phyloP scores from a whole-genome alignment of 345 rosid genomes.

The Abelmoschus esculentus region DNA sequence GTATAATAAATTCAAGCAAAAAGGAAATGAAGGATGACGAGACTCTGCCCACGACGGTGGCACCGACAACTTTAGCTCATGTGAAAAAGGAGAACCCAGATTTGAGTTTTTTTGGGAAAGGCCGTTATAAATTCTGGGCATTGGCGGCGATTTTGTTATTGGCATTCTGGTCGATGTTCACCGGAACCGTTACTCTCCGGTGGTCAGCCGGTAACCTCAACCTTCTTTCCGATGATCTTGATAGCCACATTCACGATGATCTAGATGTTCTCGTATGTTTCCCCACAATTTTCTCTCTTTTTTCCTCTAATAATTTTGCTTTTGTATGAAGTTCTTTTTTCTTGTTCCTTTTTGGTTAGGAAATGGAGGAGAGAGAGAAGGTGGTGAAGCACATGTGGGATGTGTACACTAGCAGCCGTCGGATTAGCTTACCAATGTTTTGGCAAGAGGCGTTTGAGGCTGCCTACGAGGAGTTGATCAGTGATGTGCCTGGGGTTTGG shows the following conservation, averaged over 20 bases:
- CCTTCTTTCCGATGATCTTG: slow-evolving; percentile 44
- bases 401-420: slow-evolving; percentile 55
- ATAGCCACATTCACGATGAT: slow-evolving; percentile 39
- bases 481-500: slow-evolving; percentile 53
- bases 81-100: slow-evolving; percentile 46
- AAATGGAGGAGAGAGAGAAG: slow-evolving; percentile 85
- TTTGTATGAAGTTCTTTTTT: background rate
- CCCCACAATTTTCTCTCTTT: background rate
- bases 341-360: slow-evolving; percentile 27
- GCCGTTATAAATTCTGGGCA: slow-evolving; percentile 76
- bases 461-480: slow-evolving; percentile 73
- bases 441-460: slow-evolving; percentile 82
- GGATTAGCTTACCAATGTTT: slow-evolving; percentile 64
- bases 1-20: too few relatives aligned
- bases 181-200: slow-evolving; percentile 74
- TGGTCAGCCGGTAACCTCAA: slow-evolving; percentile 69
- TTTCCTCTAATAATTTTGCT: background rate
- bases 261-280: slow-evolving; percentile 65
- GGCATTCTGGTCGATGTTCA: slow-evolving; percentile 78
- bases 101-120: slow-evolving; percentile 40
- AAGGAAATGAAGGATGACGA: slow-evolving; percentile 60
- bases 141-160: slow-evolving; percentile 56
- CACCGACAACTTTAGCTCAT: slow-evolving; percentile 14
- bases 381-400: slow-evolving; percentile 92
- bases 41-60: slow-evolving; percentile 18